Conservation (phyloP, 2,329 filamentous ascomycete species). For the Beauveria asiatica region DNA sequence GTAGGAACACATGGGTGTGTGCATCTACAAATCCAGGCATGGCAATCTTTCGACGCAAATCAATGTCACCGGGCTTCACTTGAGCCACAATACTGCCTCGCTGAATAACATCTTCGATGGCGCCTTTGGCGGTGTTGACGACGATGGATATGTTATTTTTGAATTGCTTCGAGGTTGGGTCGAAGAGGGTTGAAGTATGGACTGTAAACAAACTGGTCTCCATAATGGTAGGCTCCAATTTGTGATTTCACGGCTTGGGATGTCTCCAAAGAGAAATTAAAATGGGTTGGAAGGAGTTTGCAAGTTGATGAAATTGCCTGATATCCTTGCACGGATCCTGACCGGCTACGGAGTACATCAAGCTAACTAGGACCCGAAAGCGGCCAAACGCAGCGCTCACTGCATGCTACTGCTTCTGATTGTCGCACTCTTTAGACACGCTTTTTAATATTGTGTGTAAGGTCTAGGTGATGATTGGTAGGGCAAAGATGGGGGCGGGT, state of each 20-base stretch:
- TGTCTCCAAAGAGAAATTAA: background rate
- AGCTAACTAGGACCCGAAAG: background rate
- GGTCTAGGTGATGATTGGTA: background rate
- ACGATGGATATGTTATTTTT: constrained; percentile 33
- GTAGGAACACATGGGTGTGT: constrained; percentile 49
- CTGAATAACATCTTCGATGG: constrained; percentile 28
- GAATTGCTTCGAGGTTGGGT: constrained; percentile 34
- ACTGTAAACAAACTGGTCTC: constrained; percentile 20
- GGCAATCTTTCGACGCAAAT: constrained; percentile 43
- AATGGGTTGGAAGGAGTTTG: background rate
- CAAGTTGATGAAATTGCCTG: background rate
- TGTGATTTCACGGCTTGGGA: background rate
- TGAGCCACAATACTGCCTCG: constrained; percentile 20
- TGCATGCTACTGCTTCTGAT: background rate
- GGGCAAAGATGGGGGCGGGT: background rate
- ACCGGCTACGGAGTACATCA: background rate
- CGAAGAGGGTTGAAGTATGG: constrained; percentile 40
- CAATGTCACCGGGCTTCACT: constrained; percentile 32
- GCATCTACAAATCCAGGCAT: constrained; percentile 47
- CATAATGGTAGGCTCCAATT: background rate
- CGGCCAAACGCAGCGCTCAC: background rate
- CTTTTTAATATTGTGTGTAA: background rate
- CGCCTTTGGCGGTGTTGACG: constrained; percentile 30
- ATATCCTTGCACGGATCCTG: background rate
- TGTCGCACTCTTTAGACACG: background rate